These are phyloP conservation scores for Ophiostoma australiae DNA, from an alignment of 2,329 filamentous ascomycete genomes.

Conservation along the genomic window DNA sequence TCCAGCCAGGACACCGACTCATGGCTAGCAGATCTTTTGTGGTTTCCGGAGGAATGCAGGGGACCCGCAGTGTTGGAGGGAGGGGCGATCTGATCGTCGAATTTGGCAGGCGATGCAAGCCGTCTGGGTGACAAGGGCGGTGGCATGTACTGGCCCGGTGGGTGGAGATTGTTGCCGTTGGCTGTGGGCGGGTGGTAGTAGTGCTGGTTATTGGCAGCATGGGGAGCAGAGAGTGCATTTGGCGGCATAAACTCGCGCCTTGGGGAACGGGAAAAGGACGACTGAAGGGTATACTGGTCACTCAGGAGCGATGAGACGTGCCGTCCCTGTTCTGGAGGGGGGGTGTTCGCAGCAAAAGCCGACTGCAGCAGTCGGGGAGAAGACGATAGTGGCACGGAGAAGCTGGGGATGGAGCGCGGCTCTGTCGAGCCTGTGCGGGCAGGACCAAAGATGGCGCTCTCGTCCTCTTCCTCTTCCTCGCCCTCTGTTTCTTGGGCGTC, in stretches of 20 bases:
- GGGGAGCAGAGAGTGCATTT: constrained; percentile 24
- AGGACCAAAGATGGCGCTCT: constrained; percentile 21
- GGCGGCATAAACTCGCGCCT: constrained; percentile 34
- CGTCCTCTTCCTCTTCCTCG: constrained; percentile 45
- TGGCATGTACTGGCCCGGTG: constrained; percentile 56
- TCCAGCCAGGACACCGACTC: constrained; percentile 91
- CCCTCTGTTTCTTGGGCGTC: constrained; percentile 27
- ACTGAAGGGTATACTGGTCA: constrained; percentile 42
- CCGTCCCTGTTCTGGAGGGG: constrained; percentile 29
- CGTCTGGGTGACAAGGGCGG: constrained; percentile 65
- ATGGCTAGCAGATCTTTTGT: constrained; percentile 60
- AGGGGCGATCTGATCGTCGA: constrained; percentile 15
- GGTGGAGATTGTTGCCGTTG: constrained; percentile 37
- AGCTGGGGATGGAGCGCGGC: constrained; percentile 29
- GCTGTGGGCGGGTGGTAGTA: constrained; percentile 27
- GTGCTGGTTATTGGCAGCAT: constrained; percentile 1
- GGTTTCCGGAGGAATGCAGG: constrained; percentile 28
- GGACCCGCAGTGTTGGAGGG: not conserved
- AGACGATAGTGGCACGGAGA: constrained; percentile 30
- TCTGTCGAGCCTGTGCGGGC: constrained; percentile 23
- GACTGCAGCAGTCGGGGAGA: constrained; percentile 30
- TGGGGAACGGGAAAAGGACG: constrained; percentile 51
- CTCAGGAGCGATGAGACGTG: constrained; percentile 32
- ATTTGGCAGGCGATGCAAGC: constrained; percentile 2
- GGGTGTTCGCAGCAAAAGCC: constrained; percentile 28